Base-by-base conservation (phyloP, 106 monocot genomes). In the Hemerocallis citrina region DNA sequence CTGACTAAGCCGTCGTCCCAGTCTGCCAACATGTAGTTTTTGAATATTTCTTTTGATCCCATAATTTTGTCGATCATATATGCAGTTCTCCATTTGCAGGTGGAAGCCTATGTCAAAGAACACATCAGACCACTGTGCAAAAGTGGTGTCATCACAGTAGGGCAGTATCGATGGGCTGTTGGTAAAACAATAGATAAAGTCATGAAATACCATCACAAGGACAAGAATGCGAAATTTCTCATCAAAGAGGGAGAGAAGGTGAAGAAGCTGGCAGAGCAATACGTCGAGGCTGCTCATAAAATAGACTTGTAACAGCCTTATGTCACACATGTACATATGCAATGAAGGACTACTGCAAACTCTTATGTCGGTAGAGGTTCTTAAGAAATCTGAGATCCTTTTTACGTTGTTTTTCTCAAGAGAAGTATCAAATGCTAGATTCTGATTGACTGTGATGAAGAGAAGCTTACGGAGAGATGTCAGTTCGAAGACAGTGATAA, bases 81-180 rank as follows among this genome's bases (percentile, higher is more conserved):
- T 43, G 0, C 11, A 44, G 32, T 35, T 5, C 3, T 68, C 4
- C 54, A 9, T 55, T 23, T 79, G 27, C 65, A 93, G 93, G 89
- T 93, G 45, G 93, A 93, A 63, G 74, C 76, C 6, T 90, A 84
- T 55, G 57, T 95, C 32, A 95, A 95, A 75, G 95, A 86, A 55
- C 90, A 95, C 73, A 75, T 95, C 52, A 75, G 95, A 46, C 95
- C 90, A 19, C 70, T 95, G 27, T 95, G 86, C 79, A 95, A 90
- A 64, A 95, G 89, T 43, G 81, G 86, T 11, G 71, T 95, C 10
- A 89, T 95, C 52, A 86, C 79, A 11, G 84, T 74, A 1, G 82
- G 76, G 30, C 86, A 95, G 61, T 95, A 90, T 65, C 59, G 86
- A 30, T 95, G 94, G 89, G 78, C 94, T 0, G 94, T 86, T 0